Base-by-base conservation (phyloP, 2,329 filamentous ascomycete species). In the Alternaria sp. region DNA sequence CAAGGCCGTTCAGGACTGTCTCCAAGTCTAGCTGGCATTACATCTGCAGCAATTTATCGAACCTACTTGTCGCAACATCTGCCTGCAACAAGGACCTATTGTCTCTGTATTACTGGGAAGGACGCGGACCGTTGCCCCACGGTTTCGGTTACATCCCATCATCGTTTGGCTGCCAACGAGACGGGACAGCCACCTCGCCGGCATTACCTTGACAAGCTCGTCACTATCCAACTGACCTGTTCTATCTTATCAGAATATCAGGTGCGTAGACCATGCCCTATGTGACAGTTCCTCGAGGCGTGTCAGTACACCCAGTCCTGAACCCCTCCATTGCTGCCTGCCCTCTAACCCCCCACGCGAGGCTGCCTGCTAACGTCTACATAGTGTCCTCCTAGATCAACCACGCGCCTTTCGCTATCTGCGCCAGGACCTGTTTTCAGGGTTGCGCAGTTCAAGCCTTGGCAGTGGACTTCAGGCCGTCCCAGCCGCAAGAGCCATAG, bases 381-480 rank as follows among this genome's bases (percentile, higher is more conserved):
- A 41, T 56, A 51, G 60, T 32, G 32, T 51, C 63, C 74, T 74
- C 70, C 74, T 74, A 71, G 74, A 76, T 71, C 70, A 67, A 74
- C 52, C 59, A 69, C 56, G 66, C 69, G 64, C 67, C 72, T 51
- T 72, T 71, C 48, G 62, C 66, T n/a, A 64, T 65, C 63, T 73
- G 71, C 69, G 65, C 64, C 64, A 65, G 67, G 16, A 68, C 57
- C 67, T 64, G 57, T 60, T 72, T 34, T 53, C 73, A 54, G 65
- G 71, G 59, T 71, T 73, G 68, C 75, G 70, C 68, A 65, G 69
- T 68, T 71, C 72, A 69, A 68, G 67, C 65, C 69, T 72, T 57
- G 65, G 62, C 64, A 70, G 69, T 79, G 84, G 87, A 84, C 81
- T 87, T 82, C 81, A 83, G 85, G 76, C 83, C 65, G 71, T 66